phyloP scores from a whole-genome alignment of 2,329 filamentous ascomycete species.

The Epichloe aotearoae region DNA sequence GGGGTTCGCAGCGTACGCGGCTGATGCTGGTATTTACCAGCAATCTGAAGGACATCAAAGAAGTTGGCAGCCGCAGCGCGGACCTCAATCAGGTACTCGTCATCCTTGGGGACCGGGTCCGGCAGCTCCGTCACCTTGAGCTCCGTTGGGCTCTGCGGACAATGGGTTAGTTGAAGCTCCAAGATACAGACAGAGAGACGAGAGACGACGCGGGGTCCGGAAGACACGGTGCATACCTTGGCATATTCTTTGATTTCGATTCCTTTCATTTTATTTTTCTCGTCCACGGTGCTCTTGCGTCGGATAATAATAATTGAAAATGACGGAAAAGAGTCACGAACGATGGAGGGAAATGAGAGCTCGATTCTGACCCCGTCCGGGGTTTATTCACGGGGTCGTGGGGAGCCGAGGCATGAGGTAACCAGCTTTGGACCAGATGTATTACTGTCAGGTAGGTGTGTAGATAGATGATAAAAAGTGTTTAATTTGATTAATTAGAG shows the following conservation, averaged over 20 bases:
- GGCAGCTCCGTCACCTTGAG: constrained; percentile 64
- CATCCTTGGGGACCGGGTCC: constrained; percentile 54
- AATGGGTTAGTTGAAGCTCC: neutral
- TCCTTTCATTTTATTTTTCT: constrained; percentile 3
- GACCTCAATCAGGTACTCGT: constrained; percentile 78
- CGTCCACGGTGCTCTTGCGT: neutral
- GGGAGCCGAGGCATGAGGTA: constrained; percentile 3
- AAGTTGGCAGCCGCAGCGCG: constrained; percentile 87
- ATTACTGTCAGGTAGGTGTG: too few relatives aligned
- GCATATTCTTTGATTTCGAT: constrained; percentile 7
- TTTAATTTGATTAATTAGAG: too few relatives aligned
- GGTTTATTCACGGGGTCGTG: neutral
- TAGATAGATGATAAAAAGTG: too few relatives aligned
- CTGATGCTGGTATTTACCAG: constrained; percentile 90
- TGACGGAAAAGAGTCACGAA: neutral
- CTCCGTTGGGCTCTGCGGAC: constrained; percentile 56
- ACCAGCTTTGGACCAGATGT: neutral
- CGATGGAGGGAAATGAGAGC: neutral
- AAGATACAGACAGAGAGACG: too few relatives aligned
- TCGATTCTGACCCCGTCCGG: neutral
- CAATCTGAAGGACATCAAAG: constrained; percentile 91
- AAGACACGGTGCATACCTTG: constrained; percentile 1
- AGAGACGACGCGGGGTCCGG: too few relatives aligned
- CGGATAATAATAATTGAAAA: neutral
- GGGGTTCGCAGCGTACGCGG: constrained; percentile 37